A percentile compares a stretch with the other conserved stretches of the same genome.
Evolutionary conservation across 805 yeast species (phyloP).

Genomic region (Ogataea salicorniae): DNA sequence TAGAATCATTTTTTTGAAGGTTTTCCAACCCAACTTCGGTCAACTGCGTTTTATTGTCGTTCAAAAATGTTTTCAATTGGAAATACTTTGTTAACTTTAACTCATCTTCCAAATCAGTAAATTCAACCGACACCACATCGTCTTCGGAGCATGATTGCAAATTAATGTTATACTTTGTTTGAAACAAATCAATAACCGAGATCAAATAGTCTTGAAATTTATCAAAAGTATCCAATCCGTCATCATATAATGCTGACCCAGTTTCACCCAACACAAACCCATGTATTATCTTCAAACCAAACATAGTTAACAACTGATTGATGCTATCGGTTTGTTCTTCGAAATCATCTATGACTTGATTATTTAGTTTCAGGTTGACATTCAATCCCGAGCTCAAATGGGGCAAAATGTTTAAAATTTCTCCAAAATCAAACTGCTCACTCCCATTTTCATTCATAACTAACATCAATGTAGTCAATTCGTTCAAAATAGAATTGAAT

Average conservation of each 20-base stretch:
- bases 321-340: constrained; percentile 17
- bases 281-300: constrained; percentile 50
- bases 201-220: constrained; percentile 27
- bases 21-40: constrained; percentile 59
- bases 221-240: constrained; percentile 22
- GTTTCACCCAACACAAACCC: constrained; percentile 47
- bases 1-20: constrained; percentile 30
- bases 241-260: neutral
- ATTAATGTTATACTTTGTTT: constrained; percentile 1
- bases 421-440: constrained; percentile 22
- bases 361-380: constrained; percentile 65
- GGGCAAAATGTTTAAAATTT: constrained; percentile 54
- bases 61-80: constrained; percentile 38
- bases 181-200: constrained; percentile 11
- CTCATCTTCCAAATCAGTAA: constrained; percentile 1
- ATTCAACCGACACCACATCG: constrained; percentile 2
- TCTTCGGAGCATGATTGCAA: constrained; percentile 5
- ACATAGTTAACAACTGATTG: constrained; percentile 16
- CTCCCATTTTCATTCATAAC: constrained; percentile 29
- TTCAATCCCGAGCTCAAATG: constrained; percentile 63
- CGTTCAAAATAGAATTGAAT: constrained; percentile 40
- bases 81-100: constrained; percentile 6
- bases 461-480: constrained; percentile 43
- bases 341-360: constrained; percentile 19
- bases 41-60: constrained; percentile 66